phyloP scores from a whole-genome alignment of 2,329 filamentous ascomycete genomes.

The Fusarium cicatricum region DNA sequence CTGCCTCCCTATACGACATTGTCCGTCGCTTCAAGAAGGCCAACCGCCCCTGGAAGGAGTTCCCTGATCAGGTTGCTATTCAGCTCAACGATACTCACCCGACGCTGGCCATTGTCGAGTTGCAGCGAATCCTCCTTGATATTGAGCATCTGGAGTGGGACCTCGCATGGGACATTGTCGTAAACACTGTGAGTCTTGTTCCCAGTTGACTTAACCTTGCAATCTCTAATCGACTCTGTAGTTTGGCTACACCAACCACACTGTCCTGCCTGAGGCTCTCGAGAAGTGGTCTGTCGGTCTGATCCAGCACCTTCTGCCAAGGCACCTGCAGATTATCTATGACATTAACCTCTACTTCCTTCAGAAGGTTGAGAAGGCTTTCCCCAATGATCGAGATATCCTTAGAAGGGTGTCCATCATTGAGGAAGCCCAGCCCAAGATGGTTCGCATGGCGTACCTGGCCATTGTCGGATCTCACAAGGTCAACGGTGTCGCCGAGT shows the following conservation, averaged over 20 bases:
- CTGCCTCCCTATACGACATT: constrained; percentile 94
- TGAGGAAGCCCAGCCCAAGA: constrained; percentile 95
- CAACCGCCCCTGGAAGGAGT: constrained; percentile 88
- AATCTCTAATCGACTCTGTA: constrained; percentile 40
- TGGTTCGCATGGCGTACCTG: constrained; percentile 96
- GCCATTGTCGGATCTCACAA: constrained; percentile 98
- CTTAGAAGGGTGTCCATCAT: constrained; percentile 93
- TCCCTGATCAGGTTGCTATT: constrained; percentile 94
- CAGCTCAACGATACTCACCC: constrained; percentile 99
- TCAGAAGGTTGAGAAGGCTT: constrained; percentile 86
- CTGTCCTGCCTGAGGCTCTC: constrained; percentile 92
- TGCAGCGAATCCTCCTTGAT: constrained; percentile 92
- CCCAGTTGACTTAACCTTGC: background rate
- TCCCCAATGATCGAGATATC: constrained; percentile 89
- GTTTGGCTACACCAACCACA: constrained; percentile 99
- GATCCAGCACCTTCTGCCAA: constrained; percentile 89
- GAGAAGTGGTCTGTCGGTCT: constrained; percentile 98
- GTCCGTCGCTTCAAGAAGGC: constrained; percentile 98
- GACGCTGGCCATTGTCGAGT: constrained; percentile 92
- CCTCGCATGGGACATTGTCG: constrained; percentile 85
- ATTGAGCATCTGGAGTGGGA: constrained; percentile 93
- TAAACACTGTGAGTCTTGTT: constrained; percentile 62
- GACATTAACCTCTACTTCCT: constrained; percentile 97
- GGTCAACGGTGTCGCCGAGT: constrained; percentile 96
- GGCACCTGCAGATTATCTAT: constrained; percentile 96